phyloP scores from a whole-genome alignment of 495 filamentous ascomycete species.

The Articulospora tetracladia region DNA sequence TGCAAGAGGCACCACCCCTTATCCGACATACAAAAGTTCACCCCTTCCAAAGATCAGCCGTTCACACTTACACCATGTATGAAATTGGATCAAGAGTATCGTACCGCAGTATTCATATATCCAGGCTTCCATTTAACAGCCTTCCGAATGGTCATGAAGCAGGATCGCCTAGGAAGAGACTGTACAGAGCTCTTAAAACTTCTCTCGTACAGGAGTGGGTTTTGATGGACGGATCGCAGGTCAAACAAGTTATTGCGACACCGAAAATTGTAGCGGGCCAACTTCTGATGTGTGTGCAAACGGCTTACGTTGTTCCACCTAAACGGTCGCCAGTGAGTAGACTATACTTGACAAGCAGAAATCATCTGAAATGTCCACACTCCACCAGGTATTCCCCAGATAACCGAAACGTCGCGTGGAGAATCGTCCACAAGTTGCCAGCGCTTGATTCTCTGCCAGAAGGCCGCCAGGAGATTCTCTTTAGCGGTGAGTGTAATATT shows the following conservation, averaged over 20 bases:
- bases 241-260: constrained; percentile 6
- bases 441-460: not conserved
- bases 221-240: not conserved
- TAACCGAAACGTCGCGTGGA: not conserved
- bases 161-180: constrained; percentile 2
- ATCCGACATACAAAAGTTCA: not conserved
- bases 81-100: not conserved
- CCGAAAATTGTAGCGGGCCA: not conserved
- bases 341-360: constrained; percentile 1
- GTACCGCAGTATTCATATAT: constrained; percentile 3
- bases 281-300: constrained; percentile 6
- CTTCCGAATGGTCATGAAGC: constrained; percentile 11
- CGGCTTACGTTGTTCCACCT: constrained; percentile 3
- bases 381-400: not conserved
- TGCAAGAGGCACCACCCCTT: not conserved
- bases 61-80: not conserved
- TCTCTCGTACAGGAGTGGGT: constrained; percentile 8
- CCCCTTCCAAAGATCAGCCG: not conserved
- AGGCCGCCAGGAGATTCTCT: not conserved
- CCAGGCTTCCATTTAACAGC: constrained; percentile 2
- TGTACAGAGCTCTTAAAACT: not conserved
- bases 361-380: constrained; percentile 4
- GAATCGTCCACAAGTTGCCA: not conserved
- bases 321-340: not conserved
- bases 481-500: not conserved